phyloP scores from a whole-genome alignment of 1,139 yeast species.

The Yamadazyma dendronema region DNA sequence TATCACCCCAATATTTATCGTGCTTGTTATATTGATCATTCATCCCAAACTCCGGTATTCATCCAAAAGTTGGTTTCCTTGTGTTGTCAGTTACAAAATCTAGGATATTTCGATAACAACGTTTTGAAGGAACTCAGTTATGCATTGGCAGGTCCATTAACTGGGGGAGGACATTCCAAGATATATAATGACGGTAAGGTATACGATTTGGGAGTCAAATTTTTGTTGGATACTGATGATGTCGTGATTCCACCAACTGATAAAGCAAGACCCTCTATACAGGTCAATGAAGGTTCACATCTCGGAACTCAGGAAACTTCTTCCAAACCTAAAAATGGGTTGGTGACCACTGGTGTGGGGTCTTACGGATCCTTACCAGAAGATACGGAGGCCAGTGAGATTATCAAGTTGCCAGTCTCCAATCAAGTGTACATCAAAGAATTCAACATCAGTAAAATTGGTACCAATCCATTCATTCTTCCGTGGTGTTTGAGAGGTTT shows the following conservation, averaged over 20 bases:
- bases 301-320: constrained; percentile 1
- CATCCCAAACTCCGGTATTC: constrained; percentile 47
- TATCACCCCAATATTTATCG: constrained; percentile 88
- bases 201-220: constrained; percentile 74
- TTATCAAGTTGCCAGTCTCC: constrained; percentile 26
- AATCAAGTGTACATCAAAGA: constrained; percentile 59
- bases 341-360: constrained; percentile 23
- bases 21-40: constrained; percentile 83
- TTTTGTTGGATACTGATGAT: constrained; percentile 74
- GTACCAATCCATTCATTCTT: constrained; percentile 76
- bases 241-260: constrained; percentile 38
- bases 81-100: constrained; percentile 53
- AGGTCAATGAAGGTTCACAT: neutral
- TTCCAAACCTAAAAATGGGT: constrained; percentile 10
- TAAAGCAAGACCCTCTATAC: constrained; percentile 5
- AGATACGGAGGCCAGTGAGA: constrained; percentile 11
- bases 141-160: constrained; percentile 83
- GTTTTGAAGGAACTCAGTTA: constrained; percentile 79
- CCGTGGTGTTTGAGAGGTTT: constrained; percentile 94
- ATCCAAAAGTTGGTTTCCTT: constrained; percentile 45
- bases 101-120: constrained; percentile 72
- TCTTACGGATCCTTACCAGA: constrained; percentile 16
- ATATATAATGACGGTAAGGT: constrained; percentile 85
- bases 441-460: constrained; percentile 58
- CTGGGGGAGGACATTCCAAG: constrained; percentile 93